A percentile compares a stretch with the other conserved stretches of the same genome.
These are phyloP conservation scores for Xylariaceae sp. DNA, from an alignment of 2,329 filamentous ascomycete genomes.

Conservation along the genomic window DNA sequence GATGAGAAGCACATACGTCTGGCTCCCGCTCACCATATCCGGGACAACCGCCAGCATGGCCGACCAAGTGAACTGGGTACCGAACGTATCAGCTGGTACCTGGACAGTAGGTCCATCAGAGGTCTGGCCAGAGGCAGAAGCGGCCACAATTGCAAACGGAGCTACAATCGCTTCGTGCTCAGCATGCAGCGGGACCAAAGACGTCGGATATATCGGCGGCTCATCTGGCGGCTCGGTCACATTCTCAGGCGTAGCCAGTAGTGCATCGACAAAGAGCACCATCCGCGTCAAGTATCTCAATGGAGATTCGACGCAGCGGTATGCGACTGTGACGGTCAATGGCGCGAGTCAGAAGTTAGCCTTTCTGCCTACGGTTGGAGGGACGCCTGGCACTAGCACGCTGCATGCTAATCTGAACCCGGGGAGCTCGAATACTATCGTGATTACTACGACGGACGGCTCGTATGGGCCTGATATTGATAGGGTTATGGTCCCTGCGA, in stretches of 20 bases:
- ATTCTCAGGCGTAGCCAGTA: constrained; percentile 45
- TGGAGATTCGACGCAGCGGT: constrained; percentile 51
- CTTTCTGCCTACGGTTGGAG: constrained; percentile 50
- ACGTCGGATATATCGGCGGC: constrained; percentile 57
- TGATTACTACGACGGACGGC: constrained; percentile 39
- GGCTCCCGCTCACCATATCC: constrained; percentile 57
- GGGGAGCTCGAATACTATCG: constrained; percentile 47
- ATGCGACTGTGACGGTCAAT: constrained; percentile 56
- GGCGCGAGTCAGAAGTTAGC: constrained; percentile 49
- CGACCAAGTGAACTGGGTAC: constrained; percentile 55
- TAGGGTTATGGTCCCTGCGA: constrained; percentile 48
- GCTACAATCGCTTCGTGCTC: constrained; percentile 48
- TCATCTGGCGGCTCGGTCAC: constrained; percentile 43
- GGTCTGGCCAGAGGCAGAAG: constrained; percentile 51
- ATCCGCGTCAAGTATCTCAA: constrained; percentile 56
- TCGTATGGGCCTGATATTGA: constrained; percentile 53
- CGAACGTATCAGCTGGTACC: constrained; percentile 42
- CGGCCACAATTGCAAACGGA: constrained; percentile 41
- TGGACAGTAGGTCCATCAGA: constrained; percentile 45
- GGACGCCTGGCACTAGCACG: constrained; percentile 43
- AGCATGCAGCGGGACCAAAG: constrained; percentile 47
- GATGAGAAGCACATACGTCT: constrained; percentile 60
- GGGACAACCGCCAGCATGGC: constrained; percentile 50
- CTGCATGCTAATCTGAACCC: constrained; percentile 47
- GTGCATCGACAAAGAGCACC: constrained; percentile 45